phyloP scores from a whole-genome alignment of 331 rosid genomes.

The Malus hybrid region DNA sequence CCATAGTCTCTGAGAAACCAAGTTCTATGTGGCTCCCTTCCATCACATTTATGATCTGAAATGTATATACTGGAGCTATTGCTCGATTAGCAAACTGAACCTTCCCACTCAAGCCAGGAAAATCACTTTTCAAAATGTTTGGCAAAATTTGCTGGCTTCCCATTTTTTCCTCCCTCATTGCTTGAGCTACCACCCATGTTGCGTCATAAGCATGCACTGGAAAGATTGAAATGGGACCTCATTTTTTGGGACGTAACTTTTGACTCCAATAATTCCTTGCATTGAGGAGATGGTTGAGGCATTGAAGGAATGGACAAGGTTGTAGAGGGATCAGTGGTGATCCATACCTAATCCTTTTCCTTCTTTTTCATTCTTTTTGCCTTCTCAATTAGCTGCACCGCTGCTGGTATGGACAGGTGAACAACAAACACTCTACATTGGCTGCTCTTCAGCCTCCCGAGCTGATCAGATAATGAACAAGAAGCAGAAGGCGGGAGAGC shows the following conservation, averaged over 20 bases:
- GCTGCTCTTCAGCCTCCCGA: not conserved
- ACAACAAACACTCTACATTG: slow-evolving; percentile 15
- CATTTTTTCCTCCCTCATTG: not conserved
- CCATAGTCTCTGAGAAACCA: slow-evolving; percentile 6
- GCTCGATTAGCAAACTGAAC: not conserved
- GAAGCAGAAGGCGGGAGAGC: not conserved
- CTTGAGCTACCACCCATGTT: not conserved
- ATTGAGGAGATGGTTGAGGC: slow-evolving; percentile 9
- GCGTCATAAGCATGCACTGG: slow-evolving; percentile 14
- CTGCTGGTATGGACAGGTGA: not conserved
- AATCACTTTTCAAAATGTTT: not conserved
- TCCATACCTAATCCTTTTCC: slow-evolving; percentile 17
- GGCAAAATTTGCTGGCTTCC: not conserved
- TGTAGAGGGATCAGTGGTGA: not conserved
- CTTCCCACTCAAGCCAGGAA: slow-evolving; percentile 2
- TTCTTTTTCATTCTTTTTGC: slow-evolving; percentile 6
- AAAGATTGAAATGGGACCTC: not conserved
- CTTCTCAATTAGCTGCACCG: not conserved
- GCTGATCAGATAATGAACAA: not conserved
- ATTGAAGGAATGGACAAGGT: slow-evolving; percentile 4
- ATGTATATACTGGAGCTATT: not conserved
- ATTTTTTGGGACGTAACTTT: not conserved
- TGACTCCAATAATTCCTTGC: slow-evolving; percentile 19
- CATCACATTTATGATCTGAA: slow-evolving; percentile 4
- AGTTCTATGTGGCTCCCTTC: slow-evolving; percentile 8